phyloP scores from a whole-genome alignment of 108 stramenopile genomes.

The Nitzschia inconspicua region DNA sequence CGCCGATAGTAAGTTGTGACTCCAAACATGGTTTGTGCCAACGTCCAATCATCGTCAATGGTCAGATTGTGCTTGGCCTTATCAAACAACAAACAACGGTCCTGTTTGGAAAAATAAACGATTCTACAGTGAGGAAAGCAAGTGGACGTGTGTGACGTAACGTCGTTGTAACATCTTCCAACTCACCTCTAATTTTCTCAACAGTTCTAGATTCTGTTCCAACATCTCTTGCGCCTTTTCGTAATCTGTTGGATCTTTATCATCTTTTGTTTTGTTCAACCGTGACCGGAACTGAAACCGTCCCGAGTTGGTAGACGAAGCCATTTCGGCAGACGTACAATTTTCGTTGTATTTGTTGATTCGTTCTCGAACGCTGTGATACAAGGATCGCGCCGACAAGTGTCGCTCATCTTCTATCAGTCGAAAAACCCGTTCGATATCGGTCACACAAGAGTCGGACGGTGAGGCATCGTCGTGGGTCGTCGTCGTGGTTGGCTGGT shows the following conservation, averaged over 20 bases:
- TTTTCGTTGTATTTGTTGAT: background rate
- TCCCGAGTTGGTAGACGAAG: no score
- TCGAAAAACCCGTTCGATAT: slow-evolving; percentile 48
- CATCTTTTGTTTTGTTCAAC: no score
- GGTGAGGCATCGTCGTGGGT: slow-evolving; percentile 43
- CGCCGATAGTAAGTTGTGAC: slow-evolving; percentile 77
- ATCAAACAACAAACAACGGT: slow-evolving; percentile 33
- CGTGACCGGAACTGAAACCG: no score
- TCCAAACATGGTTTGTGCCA: slow-evolving; percentile 70
- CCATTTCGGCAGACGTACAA: no score
- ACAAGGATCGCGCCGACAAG: slow-evolving; percentile 50
- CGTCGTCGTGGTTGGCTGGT: slow-evolving; percentile 32
- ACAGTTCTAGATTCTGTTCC: background rate
- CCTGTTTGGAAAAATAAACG: slow-evolving; percentile 3
- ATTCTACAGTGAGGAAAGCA: background rate
- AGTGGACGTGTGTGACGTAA: no score
- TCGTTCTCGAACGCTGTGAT: slow-evolving; percentile 29
- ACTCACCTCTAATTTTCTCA: slow-evolving; percentile 30
- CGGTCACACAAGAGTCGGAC: slow-evolving; percentile 31
- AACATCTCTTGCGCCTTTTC: slow-evolving; percentile 9
- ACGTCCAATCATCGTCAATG: slow-evolving; percentile 51
- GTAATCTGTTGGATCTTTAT: background rate
- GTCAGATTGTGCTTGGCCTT: slow-evolving; percentile 37
- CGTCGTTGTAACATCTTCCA: background rate
- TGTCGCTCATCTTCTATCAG: slow-evolving; percentile 75